Conservation (phyloP, 2,329 filamentous ascomycete genomes). For the Sarocladium kiliense region DNA sequence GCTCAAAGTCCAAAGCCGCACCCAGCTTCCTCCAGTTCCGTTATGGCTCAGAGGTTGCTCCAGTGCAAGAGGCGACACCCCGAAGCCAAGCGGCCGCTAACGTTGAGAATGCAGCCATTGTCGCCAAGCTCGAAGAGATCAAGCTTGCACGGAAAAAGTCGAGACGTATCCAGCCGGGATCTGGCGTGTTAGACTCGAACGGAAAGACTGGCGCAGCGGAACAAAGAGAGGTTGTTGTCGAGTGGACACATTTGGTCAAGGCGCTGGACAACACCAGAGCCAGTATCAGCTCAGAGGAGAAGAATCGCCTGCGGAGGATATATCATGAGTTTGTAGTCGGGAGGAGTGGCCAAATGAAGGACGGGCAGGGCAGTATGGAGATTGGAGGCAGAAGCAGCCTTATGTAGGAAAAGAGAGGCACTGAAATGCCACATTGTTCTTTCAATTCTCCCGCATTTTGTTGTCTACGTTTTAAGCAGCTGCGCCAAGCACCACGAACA, state of each 20-base stretch:
- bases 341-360: constrained; percentile 90
- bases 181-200: constrained; percentile 11
- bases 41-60: constrained; percentile 58
- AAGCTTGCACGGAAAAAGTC: constrained; percentile 59
- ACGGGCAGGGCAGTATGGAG: constrained; percentile 85
- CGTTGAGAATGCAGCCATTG: constrained; percentile 74
- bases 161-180: constrained; percentile 26
- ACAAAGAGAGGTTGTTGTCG: constrained; percentile 70
- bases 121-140: constrained; percentile 76
- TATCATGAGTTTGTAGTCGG: constrained; percentile 92
- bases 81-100: constrained; percentile 50
- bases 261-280: constrained; percentile 72
- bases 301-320: constrained; percentile 67
- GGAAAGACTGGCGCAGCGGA: constrained; percentile 26
- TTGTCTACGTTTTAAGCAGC: no score
- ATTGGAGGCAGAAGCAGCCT: constrained; percentile 88
- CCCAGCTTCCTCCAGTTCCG: constrained; percentile 76
- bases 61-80: constrained; percentile 34
- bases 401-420: constrained; percentile 55
- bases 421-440: neutral
- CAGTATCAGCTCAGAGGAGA: constrained; percentile 78
- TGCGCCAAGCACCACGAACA: no score
- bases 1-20: constrained; percentile 22
- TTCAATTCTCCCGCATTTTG: neutral
- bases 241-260: constrained; percentile 76